A percentile compares a stretch with the other conserved stretches of the same genome.
Conservation (phyloP, 345 rosid genomes). For the Hibiscus trionum region DNA sequence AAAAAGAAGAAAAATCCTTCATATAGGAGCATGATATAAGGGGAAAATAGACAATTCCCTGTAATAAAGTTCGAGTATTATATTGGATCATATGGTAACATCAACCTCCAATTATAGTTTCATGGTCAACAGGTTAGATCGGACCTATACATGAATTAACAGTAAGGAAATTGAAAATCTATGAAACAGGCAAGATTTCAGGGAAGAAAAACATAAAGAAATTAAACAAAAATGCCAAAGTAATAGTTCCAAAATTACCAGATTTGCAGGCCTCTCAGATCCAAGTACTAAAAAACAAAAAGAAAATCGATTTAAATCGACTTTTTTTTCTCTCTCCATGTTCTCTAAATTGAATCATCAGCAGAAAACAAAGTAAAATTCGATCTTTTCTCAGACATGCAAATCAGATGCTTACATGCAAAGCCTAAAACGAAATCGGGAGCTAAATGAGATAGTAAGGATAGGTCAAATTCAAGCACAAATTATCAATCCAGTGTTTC, state of each 20-base stretch:
- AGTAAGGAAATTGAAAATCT: not conserved
- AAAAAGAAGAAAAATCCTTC: not conserved
- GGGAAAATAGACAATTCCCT: not conserved
- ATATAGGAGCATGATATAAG: too few relatives aligned
- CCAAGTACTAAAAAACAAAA: not conserved
- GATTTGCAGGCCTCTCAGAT: not conserved
- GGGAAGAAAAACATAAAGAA: not conserved
- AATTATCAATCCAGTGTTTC: not conserved
- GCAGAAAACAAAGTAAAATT: not conserved
- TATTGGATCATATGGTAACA: not conserved
- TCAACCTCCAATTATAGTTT: not conserved
- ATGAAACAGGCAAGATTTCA: not conserved
- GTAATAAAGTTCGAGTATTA: not conserved
- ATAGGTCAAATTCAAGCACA: not conserved
- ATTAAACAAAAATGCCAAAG: not conserved
- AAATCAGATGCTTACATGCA: not conserved
- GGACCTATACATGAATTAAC: not conserved
- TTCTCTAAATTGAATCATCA: not conserved
- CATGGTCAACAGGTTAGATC: not conserved
- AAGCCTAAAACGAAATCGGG: not conserved
- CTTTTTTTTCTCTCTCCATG: not conserved
- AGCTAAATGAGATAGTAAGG: not conserved
- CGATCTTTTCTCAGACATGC: not conserved
- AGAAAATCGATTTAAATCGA: not conserved
- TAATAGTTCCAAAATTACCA: not conserved